Evolutionary conservation across 768 basidiomycete genomes (phyloP).

Genomic region (Pholiota conissans): DNA sequence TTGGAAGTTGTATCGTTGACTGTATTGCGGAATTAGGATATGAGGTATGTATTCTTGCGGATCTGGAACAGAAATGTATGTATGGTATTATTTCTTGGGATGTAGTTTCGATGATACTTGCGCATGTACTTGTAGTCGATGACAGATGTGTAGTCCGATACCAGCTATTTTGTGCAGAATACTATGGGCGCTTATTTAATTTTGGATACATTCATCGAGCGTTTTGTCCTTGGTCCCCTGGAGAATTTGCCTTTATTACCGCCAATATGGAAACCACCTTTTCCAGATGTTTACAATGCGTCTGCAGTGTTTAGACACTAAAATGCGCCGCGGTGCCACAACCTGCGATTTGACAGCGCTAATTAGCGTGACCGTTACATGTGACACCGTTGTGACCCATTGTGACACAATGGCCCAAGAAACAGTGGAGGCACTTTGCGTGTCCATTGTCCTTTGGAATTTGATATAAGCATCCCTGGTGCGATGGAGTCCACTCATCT

Average conservation of each 20-base stretch:
- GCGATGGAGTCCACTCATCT: slow-evolving; percentile 8
- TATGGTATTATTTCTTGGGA: not conserved
- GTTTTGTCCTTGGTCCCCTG: no score
- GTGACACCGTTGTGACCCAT: slow-evolving; percentile 3
- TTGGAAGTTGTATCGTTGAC: no score
- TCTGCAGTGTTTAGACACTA: not conserved
- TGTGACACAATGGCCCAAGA: slow-evolving; percentile 8
- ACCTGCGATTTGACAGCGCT: not conserved
- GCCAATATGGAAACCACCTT: no score
- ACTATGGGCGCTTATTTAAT: not conserved
- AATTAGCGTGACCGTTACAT: slow-evolving; percentile 10
- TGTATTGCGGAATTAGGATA: no score
- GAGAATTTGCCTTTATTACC: no score
- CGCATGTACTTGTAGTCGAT: not conserved
- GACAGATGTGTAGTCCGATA: not conserved
- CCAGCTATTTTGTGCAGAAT: no score
- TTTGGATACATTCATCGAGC: no score
- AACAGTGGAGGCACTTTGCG: not conserved
- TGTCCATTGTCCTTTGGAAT: slow-evolving; percentile 10
- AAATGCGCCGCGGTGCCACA: not conserved
- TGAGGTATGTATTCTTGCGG: not conserved
- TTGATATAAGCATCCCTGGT: slow-evolving; percentile 21
- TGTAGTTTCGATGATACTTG: not conserved
- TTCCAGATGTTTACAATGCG: no score
- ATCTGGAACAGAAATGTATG: not conserved